Evolutionary conservation across 2,329 filamentous ascomycete genomes (phyloP).

Genomic region (Tolypocladium sp.): DNA sequence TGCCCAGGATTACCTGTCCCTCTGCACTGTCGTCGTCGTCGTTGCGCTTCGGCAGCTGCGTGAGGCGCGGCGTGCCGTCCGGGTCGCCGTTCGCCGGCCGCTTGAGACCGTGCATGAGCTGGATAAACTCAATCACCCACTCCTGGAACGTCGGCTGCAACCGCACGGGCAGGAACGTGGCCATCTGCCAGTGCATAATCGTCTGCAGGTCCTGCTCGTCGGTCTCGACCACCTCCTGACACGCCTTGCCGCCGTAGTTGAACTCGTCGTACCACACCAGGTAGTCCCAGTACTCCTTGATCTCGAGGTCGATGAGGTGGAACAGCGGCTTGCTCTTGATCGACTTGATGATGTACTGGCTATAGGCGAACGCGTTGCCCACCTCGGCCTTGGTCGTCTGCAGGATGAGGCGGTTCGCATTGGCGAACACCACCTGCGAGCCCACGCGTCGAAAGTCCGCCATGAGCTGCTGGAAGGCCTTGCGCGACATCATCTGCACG

Average conservation of each 20-base stretch:
- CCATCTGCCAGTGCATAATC: constrained; percentile 98
- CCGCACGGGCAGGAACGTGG: constrained; percentile 71
- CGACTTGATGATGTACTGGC: constrained; percentile 94
- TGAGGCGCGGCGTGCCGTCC: constrained; percentile 45
- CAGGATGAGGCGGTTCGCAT: constrained; percentile 75
- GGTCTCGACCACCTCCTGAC: constrained; percentile 66
- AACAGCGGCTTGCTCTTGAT: constrained; percentile 94
- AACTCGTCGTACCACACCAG: constrained; percentile 98
- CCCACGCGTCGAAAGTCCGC: constrained; percentile 91
- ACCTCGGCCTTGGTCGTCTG: constrained; percentile 97
- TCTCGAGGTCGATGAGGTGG: constrained; percentile 92
- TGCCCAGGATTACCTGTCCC: constrained; percentile 61
- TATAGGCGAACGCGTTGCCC: constrained; percentile 92
- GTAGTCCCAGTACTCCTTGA: constrained; percentile 99
- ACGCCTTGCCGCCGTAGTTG: constrained; percentile 95
- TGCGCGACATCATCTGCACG: constrained; percentile 96
- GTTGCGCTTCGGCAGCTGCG: constrained; percentile 49
- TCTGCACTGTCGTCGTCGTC: constrained; percentile 50
- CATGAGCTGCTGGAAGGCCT: constrained; percentile 95
- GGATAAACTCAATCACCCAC: constrained; percentile 91
- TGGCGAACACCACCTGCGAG: constrained; percentile 93
- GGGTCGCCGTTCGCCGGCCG: constrained; percentile 46
- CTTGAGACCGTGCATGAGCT: constrained; percentile 86
- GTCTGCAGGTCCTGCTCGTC: constrained; percentile 73
- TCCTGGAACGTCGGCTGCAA: constrained; percentile 81